Evolutionary conservation across 192 early-diverging fungal species (phyloP).

Genomic region (Cladochytrium replicatum): DNA sequence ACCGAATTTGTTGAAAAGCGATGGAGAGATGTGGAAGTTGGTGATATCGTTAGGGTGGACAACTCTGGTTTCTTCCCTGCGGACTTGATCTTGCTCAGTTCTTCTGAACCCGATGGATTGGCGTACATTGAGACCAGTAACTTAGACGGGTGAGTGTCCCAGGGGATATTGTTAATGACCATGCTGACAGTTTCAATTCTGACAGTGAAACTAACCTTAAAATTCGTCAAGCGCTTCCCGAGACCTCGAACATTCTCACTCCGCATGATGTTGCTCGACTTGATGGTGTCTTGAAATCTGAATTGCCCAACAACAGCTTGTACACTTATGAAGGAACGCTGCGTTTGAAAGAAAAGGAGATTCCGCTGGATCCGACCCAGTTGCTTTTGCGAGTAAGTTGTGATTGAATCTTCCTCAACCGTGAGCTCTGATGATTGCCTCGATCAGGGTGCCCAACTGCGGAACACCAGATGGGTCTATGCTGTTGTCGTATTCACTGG

Average conservation of each 20-base stretch:
- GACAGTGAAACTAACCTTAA: conserved; percentile 92
- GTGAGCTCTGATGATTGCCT: no score
- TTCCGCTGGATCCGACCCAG: conserved; percentile 83
- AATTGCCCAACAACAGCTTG: conserved; percentile 90
- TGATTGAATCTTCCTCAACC: neutral
- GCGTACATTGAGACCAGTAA: conserved; percentile 98
- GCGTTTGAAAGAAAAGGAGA: conserved; percentile 53
- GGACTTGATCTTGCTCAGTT: conserved; percentile 82
- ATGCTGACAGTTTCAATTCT: neutral
- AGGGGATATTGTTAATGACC: conserved; percentile 1
- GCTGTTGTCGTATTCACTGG: conserved; percentile 92
- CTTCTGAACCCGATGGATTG: conserved; percentile 88
- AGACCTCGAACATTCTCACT: conserved; percentile 66
- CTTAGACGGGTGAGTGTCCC: conserved; percentile 68
- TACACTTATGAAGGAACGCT: conserved; percentile 89
- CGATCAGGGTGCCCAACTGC: conserved; percentile 71
- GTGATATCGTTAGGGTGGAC: conserved; percentile 86
- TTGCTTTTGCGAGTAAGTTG: conserved; percentile 66
- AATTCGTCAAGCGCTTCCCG: conserved; percentile 84
- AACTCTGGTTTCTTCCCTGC: conserved; percentile 84
- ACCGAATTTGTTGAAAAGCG: conserved; percentile 59
- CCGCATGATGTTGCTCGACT: conserved; percentile 53
- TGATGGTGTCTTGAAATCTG: conserved; percentile 68
- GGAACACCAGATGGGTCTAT: conserved; percentile 93
- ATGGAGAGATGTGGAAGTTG: conserved; percentile 78